Base-by-base conservation (phyloP, 768 basidiomycete genomes). In the Hericium rajendrae region DNA sequence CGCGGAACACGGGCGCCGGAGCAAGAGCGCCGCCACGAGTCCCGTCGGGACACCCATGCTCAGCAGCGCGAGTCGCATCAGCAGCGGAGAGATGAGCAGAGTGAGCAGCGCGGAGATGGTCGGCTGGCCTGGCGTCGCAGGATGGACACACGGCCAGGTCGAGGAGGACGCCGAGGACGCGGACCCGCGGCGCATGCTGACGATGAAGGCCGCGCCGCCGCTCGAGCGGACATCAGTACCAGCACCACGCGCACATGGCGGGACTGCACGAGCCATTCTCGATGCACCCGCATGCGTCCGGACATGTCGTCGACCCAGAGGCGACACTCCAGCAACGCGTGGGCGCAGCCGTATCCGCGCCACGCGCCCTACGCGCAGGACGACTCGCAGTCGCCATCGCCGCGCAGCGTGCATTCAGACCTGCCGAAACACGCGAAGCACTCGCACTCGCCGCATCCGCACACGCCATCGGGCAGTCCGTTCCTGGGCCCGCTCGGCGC, bases 401-500 rank as follows among this genome's bases (percentile, higher is more conserved):
- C 85, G 48, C 77, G 81, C 62, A 86, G 83, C 65, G 85, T 85
- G 24, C 85, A 87, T 69, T 83, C 83, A 16, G 77, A 70, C 64
- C 77, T 66, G 65, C 71, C 70, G 57, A 72, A 61, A 63, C 64
- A 62, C 39, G 52, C 66, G 39, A 68, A 67, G 16, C 18, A 26
- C 38, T 10, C 53, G 40, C 52, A 53, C 1, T 53, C 28, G 28
- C 53, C 48, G 12, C 16, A 13, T 2, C 13, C 26, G 48, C 26
- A 12, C 2, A 12, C 15, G 2, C 48, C 48, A 24, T 28, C 48
- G 16, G 12, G 26, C 48, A 87, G 85, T 58, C 88, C 88, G 0
- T 90, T 91, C 77, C 79, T 91, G 20, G 88, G 85, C 0, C 86
- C 87, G 2, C 71, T 91, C 62, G 78, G 85, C 55, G 85, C 84